Conservation (phyloP, 2,329 filamentous ascomycete species). For the Ampelomyces quisqualis region DNA sequence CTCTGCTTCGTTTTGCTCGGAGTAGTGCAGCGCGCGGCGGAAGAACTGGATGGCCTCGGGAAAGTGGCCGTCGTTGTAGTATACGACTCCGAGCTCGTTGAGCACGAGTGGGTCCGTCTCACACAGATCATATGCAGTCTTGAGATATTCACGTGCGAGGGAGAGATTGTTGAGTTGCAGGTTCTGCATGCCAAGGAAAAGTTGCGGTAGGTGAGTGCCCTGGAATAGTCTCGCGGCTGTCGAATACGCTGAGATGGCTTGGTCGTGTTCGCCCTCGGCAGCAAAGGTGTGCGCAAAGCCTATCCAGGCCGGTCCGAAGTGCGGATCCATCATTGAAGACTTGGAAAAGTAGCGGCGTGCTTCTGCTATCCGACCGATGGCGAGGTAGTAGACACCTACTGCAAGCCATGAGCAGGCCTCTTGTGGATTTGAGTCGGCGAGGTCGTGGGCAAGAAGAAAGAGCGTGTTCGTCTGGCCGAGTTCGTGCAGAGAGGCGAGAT, state of each 20-base stretch:
- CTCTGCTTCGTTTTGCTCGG: slow-evolving; percentile 78
- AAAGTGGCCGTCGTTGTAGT: slow-evolving; percentile 84
- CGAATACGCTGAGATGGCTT: slow-evolving; percentile 95
- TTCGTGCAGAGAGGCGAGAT: slow-evolving; percentile 88
- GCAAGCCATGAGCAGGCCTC: slow-evolving; percentile 93
- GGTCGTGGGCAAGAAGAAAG: slow-evolving; percentile 87
- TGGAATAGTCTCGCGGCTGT: slow-evolving; percentile 94
- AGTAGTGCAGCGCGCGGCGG: slow-evolving; percentile 71
- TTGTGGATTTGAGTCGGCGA: slow-evolving; percentile 87
- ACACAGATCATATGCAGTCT: slow-evolving; percentile 81
- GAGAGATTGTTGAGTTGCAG: slow-evolving; percentile 93
- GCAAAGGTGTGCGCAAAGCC: slow-evolving; percentile 98
- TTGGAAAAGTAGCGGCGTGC: slow-evolving; percentile 96
- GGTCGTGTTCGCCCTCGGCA: slow-evolving; percentile 95
- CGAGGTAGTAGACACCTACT: slow-evolving; percentile 91
- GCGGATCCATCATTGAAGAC: slow-evolving; percentile 93
- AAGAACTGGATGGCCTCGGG: slow-evolving; percentile 77
- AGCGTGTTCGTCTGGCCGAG: slow-evolving; percentile 82
- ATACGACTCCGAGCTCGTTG: slow-evolving; percentile 95
- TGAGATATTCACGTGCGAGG: slow-evolving; percentile 90
- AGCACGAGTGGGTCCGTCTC: slow-evolving; percentile 83
- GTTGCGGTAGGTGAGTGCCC: slow-evolving; percentile 90
- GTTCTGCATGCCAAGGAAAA: slow-evolving; percentile 98
- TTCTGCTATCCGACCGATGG: slow-evolving; percentile 86
- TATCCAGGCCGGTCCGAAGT: slow-evolving; percentile 97